Evolutionary conservation across 805 yeast species (phyloP), one percentile per base, ranked within the genome.

Genomic region (Cyberlindnera maclurae): DNA sequence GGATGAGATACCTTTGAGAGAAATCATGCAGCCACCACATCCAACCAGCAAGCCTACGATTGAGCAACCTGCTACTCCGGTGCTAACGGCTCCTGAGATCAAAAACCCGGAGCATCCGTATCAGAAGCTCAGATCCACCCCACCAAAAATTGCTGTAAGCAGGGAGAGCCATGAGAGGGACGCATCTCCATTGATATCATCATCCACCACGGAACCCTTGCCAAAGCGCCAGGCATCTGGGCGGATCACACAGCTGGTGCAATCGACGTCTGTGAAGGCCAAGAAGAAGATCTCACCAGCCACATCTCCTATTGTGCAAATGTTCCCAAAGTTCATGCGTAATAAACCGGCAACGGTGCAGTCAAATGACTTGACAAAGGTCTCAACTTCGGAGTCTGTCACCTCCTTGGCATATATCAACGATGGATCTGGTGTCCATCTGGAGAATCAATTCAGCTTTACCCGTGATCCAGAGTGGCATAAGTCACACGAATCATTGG

Each of bases 321-420:
- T 46, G 3, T 20, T 50, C 4, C 52, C 58, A 17, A 55, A 46
- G 41, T 45, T 54, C 26, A 45, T 50, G 40, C 50, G 41, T 26
- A 20, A 5, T 20, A 47, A 42, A 35, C 13, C 52, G 7, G 33
- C 26, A 18, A 20, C 24, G 24, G 24, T 20, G 24, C 33, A 38
- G 6, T 24, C 27, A 13, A 16, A 11, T 16, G 40, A 38, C 9
- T 15, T 43, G 7, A 16, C 34, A 15, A 49, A 48, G 36, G 31
- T 49, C 13, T 12, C 54, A 9, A 13, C 41, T 13, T 49, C 55
- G 4, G 50, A 41, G 15, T 53, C 59, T 2, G 34, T 47, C 4
- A 44, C 41, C 2, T 55, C 59, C 2, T 36, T 55, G 26, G 36
- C 54, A 3, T 48, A 44, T 28, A 55, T 55, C 31, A 55, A 55